phyloP scores from a whole-genome alignment of 148 eudicot genomes.

The Rhododendron kiyosumense region DNA sequence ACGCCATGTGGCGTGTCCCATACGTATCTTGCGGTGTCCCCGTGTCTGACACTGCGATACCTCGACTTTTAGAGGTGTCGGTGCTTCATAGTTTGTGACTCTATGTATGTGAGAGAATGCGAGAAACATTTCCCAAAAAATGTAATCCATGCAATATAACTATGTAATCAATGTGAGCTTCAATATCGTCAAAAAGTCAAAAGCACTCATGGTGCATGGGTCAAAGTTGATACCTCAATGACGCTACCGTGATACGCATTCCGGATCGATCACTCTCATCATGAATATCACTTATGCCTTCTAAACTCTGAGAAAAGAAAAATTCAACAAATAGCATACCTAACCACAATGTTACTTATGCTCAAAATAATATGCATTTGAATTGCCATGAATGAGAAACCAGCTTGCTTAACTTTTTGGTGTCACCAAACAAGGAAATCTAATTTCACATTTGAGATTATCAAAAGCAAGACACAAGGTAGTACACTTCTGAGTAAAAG shows the following conservation, averaged over 20 bases:
- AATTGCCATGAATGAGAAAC: background rate
- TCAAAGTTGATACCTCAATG: conserved; percentile 57
- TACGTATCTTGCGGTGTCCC: too few species aligned
- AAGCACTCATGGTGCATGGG: background rate
- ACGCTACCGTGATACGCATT: conserved; percentile 63
- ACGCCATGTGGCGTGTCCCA: too few species aligned
- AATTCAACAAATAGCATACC: background rate
- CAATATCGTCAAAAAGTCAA: background rate
- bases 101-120: too few species aligned
- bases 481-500: background rate
- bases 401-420: background rate
- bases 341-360: background rate
- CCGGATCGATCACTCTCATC: conserved; percentile 99
- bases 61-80: too few species aligned
- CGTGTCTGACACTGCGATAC: too few species aligned
- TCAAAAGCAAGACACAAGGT: background rate
- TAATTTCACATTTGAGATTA: background rate
- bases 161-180: background rate
- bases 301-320: conserved; percentile 47
- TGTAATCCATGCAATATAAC: too few species aligned
- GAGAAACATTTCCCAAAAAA: too few species aligned
- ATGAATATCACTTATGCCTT: conserved; percentile 92
- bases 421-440: background rate
- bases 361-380: background rate
- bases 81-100: too few species aligned